Base-by-base conservation (phyloP, 495 filamentous ascomycete species). In the Aspergillus egyptiacus region DNA sequence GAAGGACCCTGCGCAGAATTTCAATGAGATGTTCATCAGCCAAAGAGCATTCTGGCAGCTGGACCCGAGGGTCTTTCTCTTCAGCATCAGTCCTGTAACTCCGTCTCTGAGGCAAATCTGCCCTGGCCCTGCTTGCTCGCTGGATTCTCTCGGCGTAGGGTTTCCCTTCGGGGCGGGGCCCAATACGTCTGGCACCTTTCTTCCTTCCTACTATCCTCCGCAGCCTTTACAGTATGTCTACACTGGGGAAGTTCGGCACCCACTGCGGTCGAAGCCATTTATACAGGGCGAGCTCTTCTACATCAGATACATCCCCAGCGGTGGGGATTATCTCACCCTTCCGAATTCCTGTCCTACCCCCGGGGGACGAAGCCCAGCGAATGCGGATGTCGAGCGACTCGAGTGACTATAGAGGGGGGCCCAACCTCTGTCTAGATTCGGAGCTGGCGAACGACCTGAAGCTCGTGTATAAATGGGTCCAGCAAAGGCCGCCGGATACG, bases 151-250 rank as follows among this genome's bases (percentile, higher is more conserved):
- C 8, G 40, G 40, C 6, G 8, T 31, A 13, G 40, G 40, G 1
- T 43, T 43, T 30, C 40, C 40, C 14, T 43, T 43, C 25, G 40
- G 40, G 3, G 40, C 40, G 20, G 40, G 40, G 15, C 40, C 40
- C 2, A 43, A 43, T 17, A 31, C 40, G 10, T 18, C 24, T 0
- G 40, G 40, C 25, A 11, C 24, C 25, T 43, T 43, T 7, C 25
- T 43, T 11, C 38, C 38, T 15, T 22, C 38, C 1, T 41, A 41
- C 38, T 41, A 41, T 17, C 38, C 38, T 25, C 38, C 38, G 13
- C 38, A 41, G 13, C n/a, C 38, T 4, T 14, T 41, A 9, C 38
- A 41, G n/a, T 41, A 41, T 18, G 23, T 5, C 2, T 30, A 41
- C 23, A 41, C 23, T 2, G 38, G n/a, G 15, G 38, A 28, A 22